phyloP scores from a whole-genome alignment of 108 stramenopile species.

The Discostella stelligeroides region DNA sequence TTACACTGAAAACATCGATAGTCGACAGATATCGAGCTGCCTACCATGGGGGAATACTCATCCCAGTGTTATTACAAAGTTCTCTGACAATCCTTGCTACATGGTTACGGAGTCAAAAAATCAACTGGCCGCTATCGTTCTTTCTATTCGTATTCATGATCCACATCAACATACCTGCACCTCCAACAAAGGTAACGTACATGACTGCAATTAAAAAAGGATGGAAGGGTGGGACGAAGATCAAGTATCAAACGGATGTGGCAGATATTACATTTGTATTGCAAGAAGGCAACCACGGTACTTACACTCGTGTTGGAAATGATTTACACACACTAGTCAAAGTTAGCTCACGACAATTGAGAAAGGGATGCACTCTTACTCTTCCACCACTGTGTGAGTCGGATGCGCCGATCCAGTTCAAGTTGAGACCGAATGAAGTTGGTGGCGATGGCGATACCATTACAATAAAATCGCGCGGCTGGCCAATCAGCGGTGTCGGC shows the following conservation, averaged over 20 bases:
- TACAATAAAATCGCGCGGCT: constrained; percentile 58
- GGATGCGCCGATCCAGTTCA: constrained; percentile 46
- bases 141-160: constrained; percentile 45
- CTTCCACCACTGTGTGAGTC: constrained; percentile 49
- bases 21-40: constrained; percentile 60
- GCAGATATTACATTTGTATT: constrained; percentile 73
- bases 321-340: constrained; percentile 57
- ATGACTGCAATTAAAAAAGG: constrained; percentile 41
- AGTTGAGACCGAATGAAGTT: constrained; percentile 24
- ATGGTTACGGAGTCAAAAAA: constrained; percentile 38
- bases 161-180: constrained; percentile 53
- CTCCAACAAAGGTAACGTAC: constrained; percentile 41
- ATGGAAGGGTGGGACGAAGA: constrained; percentile 65
- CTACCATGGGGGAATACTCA: constrained; percentile 54
- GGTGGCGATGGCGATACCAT: constrained; percentile 41
- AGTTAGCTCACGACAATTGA: constrained; percentile 41
- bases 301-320: constrained; percentile 58
- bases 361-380: constrained; percentile 57
- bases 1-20: constrained; percentile 49
- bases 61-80: constrained; percentile 42
- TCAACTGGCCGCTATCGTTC: constrained; percentile 49
- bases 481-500: constrained; percentile 60
- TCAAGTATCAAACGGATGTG: constrained; percentile 41
- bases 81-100: constrained; percentile 46
- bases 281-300: constrained; percentile 56